Evolutionary conservation across 1,284 basidiomycete species (phyloP), one percentile per base, ranked within the genome.

Genomic region (Leccinum fuscescens): DNA sequence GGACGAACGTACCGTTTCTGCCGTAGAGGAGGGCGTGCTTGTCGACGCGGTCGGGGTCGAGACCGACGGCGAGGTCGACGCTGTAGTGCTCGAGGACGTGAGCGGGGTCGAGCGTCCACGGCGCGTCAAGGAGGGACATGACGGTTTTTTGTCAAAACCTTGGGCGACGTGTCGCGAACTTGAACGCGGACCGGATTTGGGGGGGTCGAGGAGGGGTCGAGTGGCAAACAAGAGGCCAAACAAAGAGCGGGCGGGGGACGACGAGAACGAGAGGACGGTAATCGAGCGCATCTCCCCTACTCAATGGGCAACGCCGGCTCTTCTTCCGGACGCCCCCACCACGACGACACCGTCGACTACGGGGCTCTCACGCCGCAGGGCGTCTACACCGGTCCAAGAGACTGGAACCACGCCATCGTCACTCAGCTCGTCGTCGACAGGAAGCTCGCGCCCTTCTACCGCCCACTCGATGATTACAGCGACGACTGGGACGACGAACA

Each of bases 381-480:
- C 71, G 87, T 96, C 59, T 96, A 97, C 78, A 90, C 92, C 11
- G 92, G 92, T 46, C 79, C 84, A 42, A 84, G 86, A 72, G 96
- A 98, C 77, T 99, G 95, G 88, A 92, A 93, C 72, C 92, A 96
- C 69, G 76, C 85, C 61, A 79, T 93, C 62, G 95, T 97, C 62
- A 89, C 91, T 56, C 86, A 91, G 72, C 84, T 94, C 71, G 96
- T 99, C 75, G 80, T 90, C 68, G 88, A 92, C 64, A 89, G 94
- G 71, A 89, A 86, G 70, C 84, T 99, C 27, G 94, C 95, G 0
- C 97, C 97, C 0, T 98, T 98, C 78, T 99, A 98, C 76, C 85
- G 93, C 50, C 95, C 96, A 4, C 81, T 97, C 31, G 95, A 98
- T 70, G 96, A 98, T 65, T 98, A 92, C 71, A 89, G 92, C 31